Base-by-base conservation (phyloP, 1,284 basidiomycete species). In the Microbotryum scabiosae region DNA sequence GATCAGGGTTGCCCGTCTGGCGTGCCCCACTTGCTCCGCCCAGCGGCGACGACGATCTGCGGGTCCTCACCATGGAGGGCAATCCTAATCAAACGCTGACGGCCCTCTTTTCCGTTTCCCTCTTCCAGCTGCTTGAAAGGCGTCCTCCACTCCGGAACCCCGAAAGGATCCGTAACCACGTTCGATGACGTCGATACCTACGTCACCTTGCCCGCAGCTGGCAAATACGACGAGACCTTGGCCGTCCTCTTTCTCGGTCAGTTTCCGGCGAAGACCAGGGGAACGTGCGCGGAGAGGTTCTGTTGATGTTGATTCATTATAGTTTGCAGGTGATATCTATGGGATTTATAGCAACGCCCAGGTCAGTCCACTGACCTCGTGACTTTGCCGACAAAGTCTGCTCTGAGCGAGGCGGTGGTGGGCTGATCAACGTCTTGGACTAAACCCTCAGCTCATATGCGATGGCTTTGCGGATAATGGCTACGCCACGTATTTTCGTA, bases 381-480 rank as follows among this genome's bases (percentile, higher is more conserved):
- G 46, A 20, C 8, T 12, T 43, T 4, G 5, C 23, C 57, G 59
- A 26, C 36, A 59, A 54, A 51, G 28, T 43, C 14, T 12, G 49
- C 45, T 16, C 49, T 61, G 30, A 69, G 25, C 2, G 66, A 16
- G 46, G 69, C 69, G 18, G 60, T 46, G 10, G 49, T 43, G 3
- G 16, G 14, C 0, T 65, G 63, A 30, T 59, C 30, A 47, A 28
- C 25, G n/a, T 54, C 16, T 43, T n/a, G 30, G n/a, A 47, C 41
- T 20, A 5, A 12, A 10, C 16, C 8, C 51, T 7, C 61, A 56
- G 52, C 60, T 67, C 48, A 56, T 65, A 56, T 82, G 79, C 16
- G 88, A 90, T 70, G 84, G 82, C 70, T 88, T 84, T 74, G 86
- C 87, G 20, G 77, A 77, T 30, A 85, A 86, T 66, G 87, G 86